Conservation (phyloP, 75 land plant genomes). For the Cryptomeria japonica region DNA sequence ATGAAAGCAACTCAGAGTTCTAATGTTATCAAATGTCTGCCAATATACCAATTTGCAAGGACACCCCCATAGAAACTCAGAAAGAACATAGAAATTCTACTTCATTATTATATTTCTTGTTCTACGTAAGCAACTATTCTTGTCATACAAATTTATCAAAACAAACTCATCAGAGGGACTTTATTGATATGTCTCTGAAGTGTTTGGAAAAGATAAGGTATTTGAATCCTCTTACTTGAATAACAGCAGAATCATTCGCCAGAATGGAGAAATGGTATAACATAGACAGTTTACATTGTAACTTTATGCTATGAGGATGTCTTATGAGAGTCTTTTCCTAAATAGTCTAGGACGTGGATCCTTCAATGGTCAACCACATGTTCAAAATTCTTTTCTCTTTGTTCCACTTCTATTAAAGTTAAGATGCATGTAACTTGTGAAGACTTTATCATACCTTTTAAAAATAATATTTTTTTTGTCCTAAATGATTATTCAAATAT, state of each 20-base stretch:
- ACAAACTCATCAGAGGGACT: background rate
- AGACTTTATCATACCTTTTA: too few species aligned
- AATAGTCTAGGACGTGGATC: too few species aligned
- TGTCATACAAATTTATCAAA: background rate
- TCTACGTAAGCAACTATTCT: background rate
- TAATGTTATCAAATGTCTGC: background rate
- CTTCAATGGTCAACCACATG: too few species aligned
- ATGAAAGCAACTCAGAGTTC: background rate
- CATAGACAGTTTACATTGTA: too few species aligned
- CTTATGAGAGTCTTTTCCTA: too few species aligned
- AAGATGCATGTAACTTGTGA: too few species aligned
- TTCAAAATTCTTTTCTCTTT: too few species aligned
- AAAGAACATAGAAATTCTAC: background rate
- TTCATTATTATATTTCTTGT: background rate
- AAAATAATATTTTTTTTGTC: too few species aligned
- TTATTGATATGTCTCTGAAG: background rate
- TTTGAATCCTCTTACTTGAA: background rate
- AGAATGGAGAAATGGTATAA: too few species aligned
- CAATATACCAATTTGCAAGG: background rate
- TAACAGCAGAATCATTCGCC: background rate
- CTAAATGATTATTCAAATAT: too few species aligned
- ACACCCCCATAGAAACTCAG: background rate
- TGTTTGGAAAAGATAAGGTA: background rate
- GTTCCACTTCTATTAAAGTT: too few species aligned
- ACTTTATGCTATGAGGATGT: too few species aligned